Conservation (phyloP, 441 rosid species). For the Flueggea neowawraea region DNA sequence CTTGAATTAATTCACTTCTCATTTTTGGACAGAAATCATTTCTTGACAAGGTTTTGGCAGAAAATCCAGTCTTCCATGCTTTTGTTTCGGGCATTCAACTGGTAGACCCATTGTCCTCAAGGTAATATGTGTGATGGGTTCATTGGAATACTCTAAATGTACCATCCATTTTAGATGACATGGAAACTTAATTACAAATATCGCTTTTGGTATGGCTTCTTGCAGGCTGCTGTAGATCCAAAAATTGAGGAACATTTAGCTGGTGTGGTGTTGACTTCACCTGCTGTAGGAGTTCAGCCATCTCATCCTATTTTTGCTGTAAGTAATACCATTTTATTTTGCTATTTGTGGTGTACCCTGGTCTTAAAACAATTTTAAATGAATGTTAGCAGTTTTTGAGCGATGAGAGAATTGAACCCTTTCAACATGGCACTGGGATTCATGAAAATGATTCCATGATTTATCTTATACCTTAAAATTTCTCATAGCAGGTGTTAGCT, state of each 20-base stretch:
- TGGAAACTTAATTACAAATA: not conserved
- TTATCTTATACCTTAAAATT: not conserved
- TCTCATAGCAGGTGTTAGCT: slow-evolving; percentile 52
- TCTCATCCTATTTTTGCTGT: slow-evolving; percentile 77
- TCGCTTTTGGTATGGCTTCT: not conserved
- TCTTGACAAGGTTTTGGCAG: slow-evolving; percentile 58
- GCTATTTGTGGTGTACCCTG: not conserved
- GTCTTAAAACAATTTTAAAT: not conserved
- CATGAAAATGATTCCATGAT: no score
- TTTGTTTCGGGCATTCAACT: slow-evolving; percentile 91
- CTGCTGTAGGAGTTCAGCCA: slow-evolving; percentile 95
- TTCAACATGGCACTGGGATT: not conserved
- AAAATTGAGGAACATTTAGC: slow-evolving; percentile 52
- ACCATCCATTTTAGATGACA: no score
- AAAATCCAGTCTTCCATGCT: slow-evolving; percentile 77
- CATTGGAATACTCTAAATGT: no score
- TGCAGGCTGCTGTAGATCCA: slow-evolving; percentile 77
- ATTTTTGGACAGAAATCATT: slow-evolving; percentile 47
- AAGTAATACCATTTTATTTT: slow-evolving; percentile 11
- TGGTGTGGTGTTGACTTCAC: slow-evolving; percentile 80
- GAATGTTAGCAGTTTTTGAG: not conserved
- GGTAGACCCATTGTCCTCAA: slow-evolving; percentile 85
- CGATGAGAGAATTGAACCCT: no score
- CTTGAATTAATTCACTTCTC: not conserved
- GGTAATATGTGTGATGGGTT: slow-evolving; percentile 23